Evolutionary conservation across 202 grass and related monocot species (phyloP).

Genomic region (Panicum virgatum): DNA sequence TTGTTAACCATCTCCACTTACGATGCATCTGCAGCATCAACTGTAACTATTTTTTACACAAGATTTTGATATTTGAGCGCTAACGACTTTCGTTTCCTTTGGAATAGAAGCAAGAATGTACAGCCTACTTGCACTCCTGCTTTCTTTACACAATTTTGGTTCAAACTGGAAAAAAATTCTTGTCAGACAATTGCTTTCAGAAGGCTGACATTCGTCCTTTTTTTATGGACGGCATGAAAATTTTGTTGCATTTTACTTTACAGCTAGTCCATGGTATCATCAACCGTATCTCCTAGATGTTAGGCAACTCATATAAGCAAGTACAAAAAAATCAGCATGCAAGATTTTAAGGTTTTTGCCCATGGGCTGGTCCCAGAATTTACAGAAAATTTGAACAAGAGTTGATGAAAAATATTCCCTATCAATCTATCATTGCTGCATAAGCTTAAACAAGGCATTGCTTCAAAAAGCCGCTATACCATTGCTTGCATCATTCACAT

Average conservation of each 20-base stretch:
- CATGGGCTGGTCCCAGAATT: background rate
- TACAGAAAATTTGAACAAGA: background rate
- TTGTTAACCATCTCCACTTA: no score
- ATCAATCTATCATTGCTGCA: background rate
- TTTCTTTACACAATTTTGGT: background rate
- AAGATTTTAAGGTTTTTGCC: background rate
- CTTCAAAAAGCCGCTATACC: background rate
- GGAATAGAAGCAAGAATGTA: background rate
- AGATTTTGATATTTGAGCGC: background rate
- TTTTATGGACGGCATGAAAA: background rate
- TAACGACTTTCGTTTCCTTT: background rate
- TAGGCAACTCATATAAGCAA: background rate
- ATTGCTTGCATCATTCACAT: constrained; percentile 4
- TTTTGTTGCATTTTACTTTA: background rate
- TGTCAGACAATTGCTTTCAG: background rate
- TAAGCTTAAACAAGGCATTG: constrained; percentile 7
- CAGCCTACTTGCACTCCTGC: background rate
- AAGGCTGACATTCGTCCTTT: no score
- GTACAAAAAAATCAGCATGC: background rate
- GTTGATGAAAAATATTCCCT: background rate
- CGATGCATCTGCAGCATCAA: background rate
- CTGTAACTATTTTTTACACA: background rate
- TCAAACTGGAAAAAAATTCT: background rate
- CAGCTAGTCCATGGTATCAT: background rate
- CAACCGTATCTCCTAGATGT: background rate